A percentile compares a stretch with the other conserved stretches of the same genome.
phyloP scores from a whole-genome alignment of 1,284 basidiomycete genomes.

The Cronartium ribicola region DNA sequence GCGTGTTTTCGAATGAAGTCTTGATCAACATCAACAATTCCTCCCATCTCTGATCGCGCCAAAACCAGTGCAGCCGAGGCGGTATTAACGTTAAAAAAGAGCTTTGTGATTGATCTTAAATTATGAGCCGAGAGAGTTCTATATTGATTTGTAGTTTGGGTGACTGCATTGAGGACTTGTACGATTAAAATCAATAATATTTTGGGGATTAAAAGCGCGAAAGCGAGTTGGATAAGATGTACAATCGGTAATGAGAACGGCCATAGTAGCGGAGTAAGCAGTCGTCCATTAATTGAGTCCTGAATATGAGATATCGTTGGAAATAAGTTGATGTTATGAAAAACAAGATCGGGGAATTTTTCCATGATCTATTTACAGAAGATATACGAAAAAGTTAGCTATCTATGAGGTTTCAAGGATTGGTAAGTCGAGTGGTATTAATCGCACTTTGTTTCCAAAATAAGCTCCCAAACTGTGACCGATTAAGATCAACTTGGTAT shows the following conservation, averaged over 20 bases:
- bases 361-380: conserved; percentile 13
- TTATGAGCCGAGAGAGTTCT: neutral
- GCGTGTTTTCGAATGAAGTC: conserved; percentile 9
- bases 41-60: conserved; percentile 33
- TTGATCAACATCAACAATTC: conserved; percentile 11
- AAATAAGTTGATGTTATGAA: conserved; percentile 22
- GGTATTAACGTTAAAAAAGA: conserved; percentile 29
- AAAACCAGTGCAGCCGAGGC: conserved; percentile 16
- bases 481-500: conserved; percentile 31
- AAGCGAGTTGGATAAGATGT: conserved; percentile 16
- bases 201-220: conserved; percentile 6
- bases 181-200: conserved; percentile 12
- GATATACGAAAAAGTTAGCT: neutral
- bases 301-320: conserved; percentile 34
- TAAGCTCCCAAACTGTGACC: conserved; percentile 34
- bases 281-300: conserved; percentile 20
- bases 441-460: conserved; percentile 24
- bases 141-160: conserved; percentile 1
- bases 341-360: conserved; percentile 19
- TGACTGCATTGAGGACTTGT: neutral
- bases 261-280: conserved; percentile 18
- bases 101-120: conserved; percentile 15
- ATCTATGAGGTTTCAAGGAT: too few species aligned
- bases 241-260: conserved; percentile 25
- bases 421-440: neutral